Conservation (phyloP, 2,329 filamentous ascomycete genomes). For the Pezicula neosporulosa region DNA sequence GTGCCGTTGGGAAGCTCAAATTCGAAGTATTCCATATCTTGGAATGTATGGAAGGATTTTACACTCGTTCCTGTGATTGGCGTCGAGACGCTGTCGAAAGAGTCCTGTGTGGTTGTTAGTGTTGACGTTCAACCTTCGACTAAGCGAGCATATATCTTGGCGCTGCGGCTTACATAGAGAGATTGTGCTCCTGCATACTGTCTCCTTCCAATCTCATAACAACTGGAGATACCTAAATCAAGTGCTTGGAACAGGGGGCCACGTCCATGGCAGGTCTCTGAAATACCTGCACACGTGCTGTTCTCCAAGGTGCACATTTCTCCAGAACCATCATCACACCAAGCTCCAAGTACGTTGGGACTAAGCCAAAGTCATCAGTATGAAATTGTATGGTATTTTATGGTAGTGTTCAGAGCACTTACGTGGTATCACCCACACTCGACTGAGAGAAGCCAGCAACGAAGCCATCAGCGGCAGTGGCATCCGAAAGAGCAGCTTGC, state of each 20-base stretch:
- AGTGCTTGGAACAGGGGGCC: conserved; percentile 65
- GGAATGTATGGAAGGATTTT: conserved; percentile 79
- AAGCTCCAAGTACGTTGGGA: conserved; percentile 82
- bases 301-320: conserved; percentile 70
- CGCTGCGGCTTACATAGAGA: conserved; percentile 43
- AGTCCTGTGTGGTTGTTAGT: conserved; percentile 15
- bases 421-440: conserved; percentile 82
- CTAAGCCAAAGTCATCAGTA: background rate
- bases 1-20: conserved; percentile 74
- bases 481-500: conserved; percentile 53
- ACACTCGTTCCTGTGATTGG: conserved; percentile 63
- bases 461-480: conserved; percentile 62
- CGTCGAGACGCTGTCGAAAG: conserved; percentile 22
- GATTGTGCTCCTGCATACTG: conserved; percentile 59
- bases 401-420: background rate
- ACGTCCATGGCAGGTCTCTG: conserved; percentile 67
- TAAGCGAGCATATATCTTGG: background rate
- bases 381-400: too few species aligned
- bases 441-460: conserved; percentile 91
- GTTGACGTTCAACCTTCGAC: background rate
- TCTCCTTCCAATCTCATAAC: conserved; percentile 70
- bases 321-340: conserved; percentile 81
- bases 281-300: conserved; percentile 73
- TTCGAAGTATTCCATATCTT: conserved; percentile 73
- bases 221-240: conserved; percentile 70